A percentile compares a stretch with the other conserved stretches of the same genome.
These are phyloP conservation scores for Austroboletus eburneus DNA, from an alignment of 768 basidiomycete genomes.

Conservation along the genomic window DNA sequence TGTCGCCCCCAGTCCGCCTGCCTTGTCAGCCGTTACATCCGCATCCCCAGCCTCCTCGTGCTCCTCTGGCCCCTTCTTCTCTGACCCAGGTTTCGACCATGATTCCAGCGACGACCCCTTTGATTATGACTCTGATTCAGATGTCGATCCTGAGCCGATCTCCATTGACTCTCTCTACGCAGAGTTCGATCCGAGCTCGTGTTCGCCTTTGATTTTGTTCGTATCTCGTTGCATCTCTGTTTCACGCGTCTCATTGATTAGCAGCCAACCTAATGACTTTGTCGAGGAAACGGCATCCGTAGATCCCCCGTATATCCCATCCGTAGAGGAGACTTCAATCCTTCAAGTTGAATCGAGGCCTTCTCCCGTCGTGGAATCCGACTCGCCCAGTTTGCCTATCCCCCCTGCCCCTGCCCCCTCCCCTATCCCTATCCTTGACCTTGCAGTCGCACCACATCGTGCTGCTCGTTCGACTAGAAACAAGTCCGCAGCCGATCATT, in stretches of 20 bases:
- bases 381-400: neutral
- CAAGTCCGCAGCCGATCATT: conserved; percentile 1
- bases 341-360: conserved; percentile 4
- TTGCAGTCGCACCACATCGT: conserved; percentile 5
- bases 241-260: conserved; percentile 12
- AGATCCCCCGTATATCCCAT: conserved; percentile 15
- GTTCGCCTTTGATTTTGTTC: conserved; percentile 23
- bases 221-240: conserved; percentile 4
- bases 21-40: conserved; percentile 27
- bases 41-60: conserved; percentile 22
- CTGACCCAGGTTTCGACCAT: conserved; percentile 15
- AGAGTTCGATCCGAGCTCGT: conserved; percentile 4
- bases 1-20: conserved; percentile 13
- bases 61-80: conserved; percentile 20
- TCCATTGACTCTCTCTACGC: conserved; percentile 13
- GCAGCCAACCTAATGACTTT: conserved; percentile 17
- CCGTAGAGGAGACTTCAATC: conserved; percentile 2
- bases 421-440: neutral
- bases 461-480: conserved; percentile 14
- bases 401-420: neutral
- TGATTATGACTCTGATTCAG: conserved; percentile 30
- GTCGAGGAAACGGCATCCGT: neutral
- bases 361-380: neutral
- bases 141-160: conserved; percentile 24
- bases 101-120: conserved; percentile 25